Conservation (phyloP, 129 eudicot genomes). For the Glebionis coronaria region DNA sequence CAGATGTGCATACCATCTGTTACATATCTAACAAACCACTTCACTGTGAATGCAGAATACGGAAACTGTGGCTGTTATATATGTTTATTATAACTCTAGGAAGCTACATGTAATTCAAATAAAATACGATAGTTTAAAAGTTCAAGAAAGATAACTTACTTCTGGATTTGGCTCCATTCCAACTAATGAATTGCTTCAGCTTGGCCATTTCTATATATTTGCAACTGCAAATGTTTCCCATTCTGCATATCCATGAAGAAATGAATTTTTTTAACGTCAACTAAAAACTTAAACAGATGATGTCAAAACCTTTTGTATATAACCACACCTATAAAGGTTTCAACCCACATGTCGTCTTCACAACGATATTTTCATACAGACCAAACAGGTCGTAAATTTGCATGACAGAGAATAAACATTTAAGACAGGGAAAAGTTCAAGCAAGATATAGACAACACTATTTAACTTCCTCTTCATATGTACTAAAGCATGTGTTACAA, state of each 20-base stretch:
- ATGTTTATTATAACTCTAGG: background rate
- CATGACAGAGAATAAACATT: no score
- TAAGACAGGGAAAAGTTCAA: no score
- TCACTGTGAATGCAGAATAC: background rate
- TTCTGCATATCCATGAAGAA: background rate
- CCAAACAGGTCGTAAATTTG: no score
- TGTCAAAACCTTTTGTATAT: no score
- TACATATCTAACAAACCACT: background rate
- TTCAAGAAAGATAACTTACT: background rate
- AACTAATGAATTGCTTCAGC: background rate
- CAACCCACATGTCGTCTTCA: no score
- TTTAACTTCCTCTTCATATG: no score
- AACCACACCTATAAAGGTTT: no score
- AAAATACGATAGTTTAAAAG: background rate
- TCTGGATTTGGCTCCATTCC: background rate
- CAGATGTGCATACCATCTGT: background rate
- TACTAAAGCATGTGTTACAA: no score
- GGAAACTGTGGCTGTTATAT: background rate
- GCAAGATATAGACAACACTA: no score
- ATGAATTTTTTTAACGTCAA: no score
- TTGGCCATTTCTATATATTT: slow-evolving; percentile 5
- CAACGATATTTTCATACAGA: no score
- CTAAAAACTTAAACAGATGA: no score
- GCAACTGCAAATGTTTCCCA: background rate
- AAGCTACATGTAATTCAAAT: background rate